Base-by-base conservation (phyloP, 106 monocot species). In the Xerophyta viscosa region DNA sequence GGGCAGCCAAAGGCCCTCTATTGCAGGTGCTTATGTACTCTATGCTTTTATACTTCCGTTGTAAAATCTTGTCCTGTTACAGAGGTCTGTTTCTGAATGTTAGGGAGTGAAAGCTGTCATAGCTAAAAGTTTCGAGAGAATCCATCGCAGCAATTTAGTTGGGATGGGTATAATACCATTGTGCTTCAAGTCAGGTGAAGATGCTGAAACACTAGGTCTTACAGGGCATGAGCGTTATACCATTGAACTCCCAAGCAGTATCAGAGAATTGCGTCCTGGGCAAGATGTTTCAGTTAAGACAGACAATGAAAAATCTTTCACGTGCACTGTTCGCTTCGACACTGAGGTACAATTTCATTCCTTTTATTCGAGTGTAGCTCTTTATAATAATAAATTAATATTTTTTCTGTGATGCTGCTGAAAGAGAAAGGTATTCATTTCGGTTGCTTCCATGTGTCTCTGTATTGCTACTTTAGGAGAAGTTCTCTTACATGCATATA, bases 111-210 rank as follows among this genome's bases (percentile, higher is more conserved):
- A 89, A 74, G 88, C 88, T 19, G 88, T 89, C 23, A 89, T 89
- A 29, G 79, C 88, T n/a, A 89, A 89, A 68, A 89, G 88, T 57
- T 89, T 89, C 69, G 88, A 89, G 73, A 83, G 83, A 64, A 89
- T 89, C 56, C 88, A 89, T 59, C 59, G 88, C 6, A 89, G 88
- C 54, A 89, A 89, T 44, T 63, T 89, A 48, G 88, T 89, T 13
- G 88, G 88, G 2, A 89, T 89, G 88, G 83, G 88, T 20, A 89
- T 89, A n/a, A 70, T 89, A 42, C 88, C 88, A 0, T 37, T 89
- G 17, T 89, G 88, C 46, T 89, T 83, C 73, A 89, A 83, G 47
- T 12, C 76, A 3, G 88, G 79, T 25, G 79, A 83, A 46, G 88
- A 83, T 73, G 83, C 79, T 46, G 88, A 89, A 19, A 58, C 79